Base-by-base conservation (phyloP, 805 yeast species). In the Torulaspora gathmanii region DNA sequence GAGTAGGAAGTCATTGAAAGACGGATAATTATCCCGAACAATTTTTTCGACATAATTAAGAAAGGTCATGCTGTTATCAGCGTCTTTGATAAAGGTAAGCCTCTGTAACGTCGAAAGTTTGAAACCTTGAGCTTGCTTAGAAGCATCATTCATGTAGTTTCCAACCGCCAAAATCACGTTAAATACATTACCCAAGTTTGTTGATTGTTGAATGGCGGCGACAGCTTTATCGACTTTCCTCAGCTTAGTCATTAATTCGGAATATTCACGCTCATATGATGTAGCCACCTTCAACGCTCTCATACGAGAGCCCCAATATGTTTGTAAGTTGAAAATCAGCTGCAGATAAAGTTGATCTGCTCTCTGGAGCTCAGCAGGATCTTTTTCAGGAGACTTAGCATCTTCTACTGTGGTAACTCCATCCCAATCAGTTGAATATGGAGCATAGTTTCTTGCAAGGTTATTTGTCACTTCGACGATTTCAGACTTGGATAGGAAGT, bases 71-170 rank as follows among this genome's bases (percentile, higher is more conserved):
- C 88, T 78, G 61, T 91, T 90, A 47, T 81, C 77, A 22, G 84
- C 88, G 65, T 91, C 96, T 61, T 93, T 93, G 68, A 95, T 82
- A 54, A 95, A 89, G 26, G 84, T 86, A 47, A 93, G 73, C 54
- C 98, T 72, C 58, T 89, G 96, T 42, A 93, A 72, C n/a, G 96
- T 86, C 36, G 86, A 83, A 48, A 93, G 70, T 57, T 85, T 84
- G 73, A 95, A 95, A 3, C 99, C 99, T 53, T 78, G 76, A 1
- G 97, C 98, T 63, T 89, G 95, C 56, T 89, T 90, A 2, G 87
- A 73, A n/a, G 80, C 71, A 57, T 89, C 96, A 63, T 95, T 93
- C 99, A 93, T 93, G 63, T 82, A 91, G 64, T 93, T 93, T 47
- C 99, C 99, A 40, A 93, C 93, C 3, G 90, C 82, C 51, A 90